phyloP scores from a whole-genome alignment of 2,329 filamentous ascomycete species.

The Verticillium longisporum region DNA sequence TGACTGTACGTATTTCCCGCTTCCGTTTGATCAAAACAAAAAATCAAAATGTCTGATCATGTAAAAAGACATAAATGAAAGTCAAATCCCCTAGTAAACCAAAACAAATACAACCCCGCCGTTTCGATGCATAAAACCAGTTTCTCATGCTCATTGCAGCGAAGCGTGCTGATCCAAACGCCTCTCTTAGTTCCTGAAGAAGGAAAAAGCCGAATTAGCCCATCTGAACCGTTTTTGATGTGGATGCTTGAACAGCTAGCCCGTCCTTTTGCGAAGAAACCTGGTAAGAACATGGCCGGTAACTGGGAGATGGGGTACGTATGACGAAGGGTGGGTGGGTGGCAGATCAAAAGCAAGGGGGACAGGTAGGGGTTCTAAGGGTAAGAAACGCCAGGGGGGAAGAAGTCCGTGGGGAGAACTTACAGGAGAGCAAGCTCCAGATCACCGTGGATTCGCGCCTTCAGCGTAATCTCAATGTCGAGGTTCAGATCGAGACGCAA shows the following conservation, averaged over 20 bases:
- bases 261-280: slow-evolving; percentile 11
- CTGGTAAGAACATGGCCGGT: slow-evolving; percentile 12
- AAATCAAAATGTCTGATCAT: slow-evolving; percentile 6
- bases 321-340: slow-evolving; percentile 2
- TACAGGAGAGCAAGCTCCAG: slow-evolving; percentile 66
- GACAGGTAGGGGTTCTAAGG: not conserved
- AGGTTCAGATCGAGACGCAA: slow-evolving; percentile 73
- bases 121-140: not conserved
- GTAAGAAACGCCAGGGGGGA: not conserved
- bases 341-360: slow-evolving; percentile 3
- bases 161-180: not conserved
- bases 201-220: slow-evolving; percentile 14
- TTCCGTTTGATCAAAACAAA: not conserved
- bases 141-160: not conserved
- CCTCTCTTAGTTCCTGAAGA: slow-evolving; percentile 12
- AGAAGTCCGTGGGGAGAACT: slow-evolving; percentile 18
- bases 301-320: slow-evolving; percentile 1
- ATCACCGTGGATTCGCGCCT: slow-evolving; percentile 81
- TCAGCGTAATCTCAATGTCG: slow-evolving; percentile 78
- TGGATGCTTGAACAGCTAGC: slow-evolving; percentile 11
- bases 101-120: not conserved
- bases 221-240: slow-evolving; percentile 3
- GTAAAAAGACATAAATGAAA: not conserved
- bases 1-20: not conserved
- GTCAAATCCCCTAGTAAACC: not conserved